Percentiles rank a stretch among this genome's conserved stretches.
Evolutionary conservation across 352 stramenopile genomes (phyloP).

Genomic region (Elongisporangium prolatum): DNA sequence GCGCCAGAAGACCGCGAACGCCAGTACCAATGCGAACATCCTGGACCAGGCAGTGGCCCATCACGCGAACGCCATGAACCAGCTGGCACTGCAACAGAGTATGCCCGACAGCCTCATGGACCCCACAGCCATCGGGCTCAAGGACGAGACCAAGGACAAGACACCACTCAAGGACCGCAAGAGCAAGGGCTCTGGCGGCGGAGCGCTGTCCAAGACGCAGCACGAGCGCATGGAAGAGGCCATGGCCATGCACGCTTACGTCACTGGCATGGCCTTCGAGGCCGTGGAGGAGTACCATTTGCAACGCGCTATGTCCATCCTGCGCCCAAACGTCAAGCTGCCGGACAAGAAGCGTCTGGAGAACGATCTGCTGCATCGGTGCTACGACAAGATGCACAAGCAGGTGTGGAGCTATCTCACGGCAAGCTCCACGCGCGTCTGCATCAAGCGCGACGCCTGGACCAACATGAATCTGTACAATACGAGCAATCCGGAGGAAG

Average conservation of each 20-base stretch:
- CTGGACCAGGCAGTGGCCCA: slow-evolving; percentile 51
- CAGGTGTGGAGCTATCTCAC: slow-evolving; percentile 77
- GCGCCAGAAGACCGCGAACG: slow-evolving; percentile 33
- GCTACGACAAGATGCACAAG: slow-evolving; percentile 85
- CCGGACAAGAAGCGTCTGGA: slow-evolving; percentile 72
- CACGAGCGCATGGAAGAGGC: slow-evolving; percentile 72
- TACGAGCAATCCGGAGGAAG: slow-evolving; percentile 56
- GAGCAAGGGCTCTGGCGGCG: slow-evolving; percentile 24
- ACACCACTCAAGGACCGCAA: slow-evolving; percentile 27
- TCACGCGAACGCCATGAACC: slow-evolving; percentile 63
- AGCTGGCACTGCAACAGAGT: slow-evolving; percentile 70
- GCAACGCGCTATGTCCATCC: slow-evolving; percentile 52
- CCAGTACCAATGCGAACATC: slow-evolving; percentile 17
- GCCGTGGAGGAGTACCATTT: slow-evolving; percentile 68
- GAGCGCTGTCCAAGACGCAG: slow-evolving; percentile 55
- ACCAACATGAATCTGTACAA: slow-evolving; percentile 78
- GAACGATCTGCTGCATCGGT: slow-evolving; percentile 51
- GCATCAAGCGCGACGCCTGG: slow-evolving; percentile 77
- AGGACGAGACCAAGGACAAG: slow-evolving; percentile 50
- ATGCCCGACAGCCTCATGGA: slow-evolving; percentile 71
- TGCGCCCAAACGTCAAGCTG: slow-evolving; percentile 51
- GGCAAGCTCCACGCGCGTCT: slow-evolving; percentile 53
- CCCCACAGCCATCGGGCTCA: slow-evolving; percentile 37
- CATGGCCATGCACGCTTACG: slow-evolving; percentile 77
- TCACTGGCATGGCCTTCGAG: slow-evolving; percentile 77